Percentiles rank a stretch among this genome's conserved stretches.
Conservation (phyloP, 140 eudicot species). For the Stevia rebaudiana region DNA sequence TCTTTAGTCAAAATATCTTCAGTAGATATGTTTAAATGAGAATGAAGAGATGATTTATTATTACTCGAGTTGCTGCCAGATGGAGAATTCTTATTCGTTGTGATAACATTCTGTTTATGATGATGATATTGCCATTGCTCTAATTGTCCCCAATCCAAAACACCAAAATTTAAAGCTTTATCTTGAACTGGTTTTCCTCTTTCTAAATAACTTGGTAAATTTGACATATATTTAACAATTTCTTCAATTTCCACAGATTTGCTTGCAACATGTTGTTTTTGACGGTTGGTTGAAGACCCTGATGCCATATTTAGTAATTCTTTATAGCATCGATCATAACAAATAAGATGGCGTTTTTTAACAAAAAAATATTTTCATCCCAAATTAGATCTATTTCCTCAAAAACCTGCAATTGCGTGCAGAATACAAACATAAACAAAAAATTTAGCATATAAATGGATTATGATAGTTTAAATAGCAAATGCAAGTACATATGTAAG, state of each 20-base stretch:
- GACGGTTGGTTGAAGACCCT: constrained; percentile 20
- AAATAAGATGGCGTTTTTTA: constrained; percentile 17
- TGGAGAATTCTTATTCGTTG: constrained; percentile 27
- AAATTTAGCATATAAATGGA: background rate
- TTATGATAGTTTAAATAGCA: too few species aligned
- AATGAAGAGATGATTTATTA: constrained; percentile 40
- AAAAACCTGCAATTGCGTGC: background rate
- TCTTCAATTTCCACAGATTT: constrained; percentile 41
- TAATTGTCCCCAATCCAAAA: constrained; percentile 64
- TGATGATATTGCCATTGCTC: constrained; percentile 53
- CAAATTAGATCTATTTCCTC: background rate
- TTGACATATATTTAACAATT: constrained; percentile 64
- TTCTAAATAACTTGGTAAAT: constrained; percentile 57
- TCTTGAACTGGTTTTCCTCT: constrained; percentile 54
- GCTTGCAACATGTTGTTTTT: constrained; percentile 26
- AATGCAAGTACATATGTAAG: too few species aligned
- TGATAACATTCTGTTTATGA: constrained; percentile 16
- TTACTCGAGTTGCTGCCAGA: constrained; percentile 37
- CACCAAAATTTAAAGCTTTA: constrained; percentile 60
- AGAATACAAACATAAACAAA: background rate
- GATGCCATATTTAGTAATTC: constrained; percentile 24
- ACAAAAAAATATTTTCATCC: background rate
- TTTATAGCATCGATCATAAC: constrained; percentile 35
- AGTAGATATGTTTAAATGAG: constrained; percentile 37
- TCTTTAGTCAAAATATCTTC: constrained; percentile 17